Evolutionary conservation across 805 yeast genomes (phyloP), one percentile per base, ranked within the genome.

Genomic region (Suhomyces faveliae): DNA sequence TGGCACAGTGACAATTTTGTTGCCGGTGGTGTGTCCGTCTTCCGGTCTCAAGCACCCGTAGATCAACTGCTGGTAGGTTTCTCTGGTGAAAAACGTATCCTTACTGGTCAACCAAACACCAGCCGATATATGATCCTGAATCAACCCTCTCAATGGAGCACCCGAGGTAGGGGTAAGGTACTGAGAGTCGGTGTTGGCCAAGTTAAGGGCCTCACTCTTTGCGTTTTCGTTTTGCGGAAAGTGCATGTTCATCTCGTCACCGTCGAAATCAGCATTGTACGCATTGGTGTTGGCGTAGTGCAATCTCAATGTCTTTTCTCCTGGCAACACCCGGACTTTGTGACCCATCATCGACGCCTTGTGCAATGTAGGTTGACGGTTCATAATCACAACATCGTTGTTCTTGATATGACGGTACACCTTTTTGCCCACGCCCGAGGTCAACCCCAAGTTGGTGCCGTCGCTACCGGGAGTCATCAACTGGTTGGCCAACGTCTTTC

Each of bases 331-430:
- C 61, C 97, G 82, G 39, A 94, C 99, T 64, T 85, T 88, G 71
- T 94, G 99, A 57, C 99, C 99, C 99, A 94, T 94, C 97, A 94
- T 94, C 23, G 99, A 95, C 41, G 99, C 99, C 73, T 94, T 94
- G 75, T 94, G 99, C 66, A 94, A 79, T 12, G 99, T 92, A 42
- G 99, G 99, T 75, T 94, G 99, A 76, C 99, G 91, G 74, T 94
- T 94, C 98, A 95, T 94, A 35, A 95, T 68, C 43, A 95, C 98
- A 51, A 94, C 91, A 70, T 95, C 99, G 55, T 89, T 85, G 72
- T 95, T 92, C 53, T 86, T 85, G 64, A 94, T 89, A 66, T 94
- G 99, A 64, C 99, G 84, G 68, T 77, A 86, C 35, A 94, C 99
- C 71, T 94, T 94, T 65, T 94, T 94, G 76, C 89, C 89, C 52